Conservation (phyloP, 306 rosid genomes). For the Corylus americana region DNA sequence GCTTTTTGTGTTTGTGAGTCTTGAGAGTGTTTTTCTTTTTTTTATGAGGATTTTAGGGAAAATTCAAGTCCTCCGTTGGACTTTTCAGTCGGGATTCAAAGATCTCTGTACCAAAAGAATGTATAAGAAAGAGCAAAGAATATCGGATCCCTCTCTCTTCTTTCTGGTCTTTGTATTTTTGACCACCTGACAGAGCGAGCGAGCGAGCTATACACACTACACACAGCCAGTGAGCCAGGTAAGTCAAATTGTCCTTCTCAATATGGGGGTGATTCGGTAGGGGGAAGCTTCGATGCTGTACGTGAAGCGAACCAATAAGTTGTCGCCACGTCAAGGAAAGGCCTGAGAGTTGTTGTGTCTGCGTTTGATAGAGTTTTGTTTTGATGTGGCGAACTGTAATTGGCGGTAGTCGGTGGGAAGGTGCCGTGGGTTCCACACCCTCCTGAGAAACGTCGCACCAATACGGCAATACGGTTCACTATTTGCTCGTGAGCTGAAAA, state of each 20-base stretch:
- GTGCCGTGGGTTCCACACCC: slow-evolving; percentile 22
- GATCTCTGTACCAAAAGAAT: slow-evolving; percentile 46
- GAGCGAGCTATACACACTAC: too few relatives aligned
- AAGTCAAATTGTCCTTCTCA: not conserved
- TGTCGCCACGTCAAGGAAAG: slow-evolving; percentile 6
- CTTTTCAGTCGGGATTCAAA: slow-evolving; percentile 31
- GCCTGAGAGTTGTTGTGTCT: slow-evolving; percentile 1
- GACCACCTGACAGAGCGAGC: not conserved
- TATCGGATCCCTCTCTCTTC: slow-evolving; percentile 21
- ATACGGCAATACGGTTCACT: too few relatives aligned
- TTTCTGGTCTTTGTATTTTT: slow-evolving; percentile 11
- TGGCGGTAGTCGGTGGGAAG: slow-evolving; percentile 27
- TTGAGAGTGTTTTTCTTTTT: not conserved
- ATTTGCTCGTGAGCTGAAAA: too few relatives aligned
- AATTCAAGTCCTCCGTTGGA: slow-evolving; percentile 13
- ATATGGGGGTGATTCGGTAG: slow-evolving; percentile 4
- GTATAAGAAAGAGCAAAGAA: slow-evolving; percentile 19
- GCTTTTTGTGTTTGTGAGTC: not conserved
- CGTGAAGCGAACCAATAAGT: slow-evolving; percentile 8
- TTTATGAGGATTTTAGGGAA: not conserved
- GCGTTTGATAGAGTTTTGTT: not conserved
- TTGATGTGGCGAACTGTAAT: slow-evolving; percentile 22
- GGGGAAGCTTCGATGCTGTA: slow-evolving; percentile 38
- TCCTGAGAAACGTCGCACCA: not conserved
- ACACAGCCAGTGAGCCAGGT: not conserved